Evolutionary conservation across 2,329 filamentous ascomycete genomes (phyloP), one percentile per base, ranked within the genome.

Genomic region (Paraphaeosphaeria minitans): DNA sequence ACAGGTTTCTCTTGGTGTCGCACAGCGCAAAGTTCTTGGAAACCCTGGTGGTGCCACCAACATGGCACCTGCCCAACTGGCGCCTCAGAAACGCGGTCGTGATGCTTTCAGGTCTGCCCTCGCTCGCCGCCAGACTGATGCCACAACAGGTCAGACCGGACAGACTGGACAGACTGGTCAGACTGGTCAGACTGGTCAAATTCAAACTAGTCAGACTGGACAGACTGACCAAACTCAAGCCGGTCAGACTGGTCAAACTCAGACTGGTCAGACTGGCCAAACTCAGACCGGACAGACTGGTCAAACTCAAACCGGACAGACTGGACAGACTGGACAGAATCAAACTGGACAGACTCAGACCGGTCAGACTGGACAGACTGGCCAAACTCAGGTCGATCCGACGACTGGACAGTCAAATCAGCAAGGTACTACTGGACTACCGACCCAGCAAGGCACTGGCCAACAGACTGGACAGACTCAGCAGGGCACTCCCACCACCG

Each of bases 21-120:
- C 74, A n/a, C 74, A 77, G 53, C 71, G 74, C 42, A 62, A 70
- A 59, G 68, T 77, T 21, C 68, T 73, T 35, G 66, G 70, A 57
- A 77, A 77, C 60, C 74, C 74, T 7, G 74, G 74, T 37, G 74
- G 74, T 56, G 74, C 74, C 19, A 70, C 62, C 22, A 66, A 70
- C 55, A 72, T 74, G 37, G 68, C 66, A 33, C 67, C 61, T 48
- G 58, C 63, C 54, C 37, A 39, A 13, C 52, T 58, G 27, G 51
- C 62, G 35, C 51, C 54, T n/a, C 66, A 57, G 27, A 56, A 66
- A 50, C 68, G 67, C 48, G 61, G 63, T 39, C 71, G 73, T 33
- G 51, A 56, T 29, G 61, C 64, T 33, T 70, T 73, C 66, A 64
- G 72, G 46, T 60, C 59, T 46, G 60, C 67, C 14, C 54, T 72